Conservation (phyloP, 768 basidiomycete species). For the Boletus rubropictus region DNA sequence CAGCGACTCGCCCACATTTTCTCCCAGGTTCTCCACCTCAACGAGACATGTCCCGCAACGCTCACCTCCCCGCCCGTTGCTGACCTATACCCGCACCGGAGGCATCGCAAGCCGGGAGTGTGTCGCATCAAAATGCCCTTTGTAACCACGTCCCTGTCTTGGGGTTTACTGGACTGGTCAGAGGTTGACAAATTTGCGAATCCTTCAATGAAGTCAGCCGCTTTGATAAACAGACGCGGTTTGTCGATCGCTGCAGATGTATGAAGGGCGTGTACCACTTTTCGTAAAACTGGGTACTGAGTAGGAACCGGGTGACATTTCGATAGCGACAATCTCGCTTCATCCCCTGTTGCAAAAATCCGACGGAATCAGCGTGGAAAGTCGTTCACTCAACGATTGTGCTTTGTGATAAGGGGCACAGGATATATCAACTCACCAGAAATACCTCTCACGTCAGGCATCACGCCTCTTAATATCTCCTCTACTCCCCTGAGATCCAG, state of each 20-base stretch:
- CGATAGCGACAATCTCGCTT: slow-evolving; percentile 49
- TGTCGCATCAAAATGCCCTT: slow-evolving; percentile 48
- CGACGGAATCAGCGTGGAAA: neutral
- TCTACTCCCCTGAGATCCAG: slow-evolving; percentile 53
- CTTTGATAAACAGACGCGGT: slow-evolving; percentile 65
- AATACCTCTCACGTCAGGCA: slow-evolving; percentile 19
- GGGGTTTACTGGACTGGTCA: slow-evolving; percentile 35
- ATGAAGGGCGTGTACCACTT: slow-evolving; percentile 42
- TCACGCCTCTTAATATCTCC: slow-evolving; percentile 38
- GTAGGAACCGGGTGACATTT: slow-evolving; percentile 50
- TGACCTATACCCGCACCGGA: slow-evolving; percentile 59
- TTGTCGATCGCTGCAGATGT: slow-evolving; percentile 53
- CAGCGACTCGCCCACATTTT: slow-evolving; percentile 54
- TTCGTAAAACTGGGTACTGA: slow-evolving; percentile 40
- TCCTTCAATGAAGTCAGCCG: slow-evolving; percentile 64
- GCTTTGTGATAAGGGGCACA: neutral
- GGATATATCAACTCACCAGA: slow-evolving; percentile 20
- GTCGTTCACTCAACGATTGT: neutral
- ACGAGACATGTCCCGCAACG: slow-evolving; percentile 32
- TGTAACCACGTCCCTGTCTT: slow-evolving; percentile 53
- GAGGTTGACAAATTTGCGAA: slow-evolving; percentile 39
- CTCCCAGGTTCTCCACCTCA: slow-evolving; percentile 59
- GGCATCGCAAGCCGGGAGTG: slow-evolving; percentile 40
- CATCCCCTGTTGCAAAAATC: slow-evolving; percentile 37
- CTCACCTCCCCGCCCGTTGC: slow-evolving; percentile 35